These are phyloP conservation scores for Didymella glomerata DNA, from an alignment of 2,329 filamentous ascomycete species.

Conservation along the genomic window DNA sequence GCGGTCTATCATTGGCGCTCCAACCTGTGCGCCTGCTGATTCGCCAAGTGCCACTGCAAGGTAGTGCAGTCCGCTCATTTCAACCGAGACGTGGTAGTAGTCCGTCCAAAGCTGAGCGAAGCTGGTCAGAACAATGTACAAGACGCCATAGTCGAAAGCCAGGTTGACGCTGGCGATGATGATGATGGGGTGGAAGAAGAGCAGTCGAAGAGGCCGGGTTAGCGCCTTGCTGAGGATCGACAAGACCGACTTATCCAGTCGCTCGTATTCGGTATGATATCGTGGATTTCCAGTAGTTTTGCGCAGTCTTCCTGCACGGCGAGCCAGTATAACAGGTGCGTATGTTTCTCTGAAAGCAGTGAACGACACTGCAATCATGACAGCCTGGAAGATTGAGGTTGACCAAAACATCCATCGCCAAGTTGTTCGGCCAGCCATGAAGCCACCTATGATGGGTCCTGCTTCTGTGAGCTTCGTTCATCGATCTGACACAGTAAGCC, in stretches of 20 bases:
- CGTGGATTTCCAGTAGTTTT: constrained; percentile 74
- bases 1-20: constrained; percentile 20
- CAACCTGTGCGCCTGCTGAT: constrained; percentile 17
- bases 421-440: constrained; percentile 36
- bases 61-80: constrained; percentile 38
- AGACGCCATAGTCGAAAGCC: constrained; percentile 47
- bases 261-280: constrained; percentile 51
- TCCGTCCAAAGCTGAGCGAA: constrained; percentile 39
- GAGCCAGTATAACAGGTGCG: constrained; percentile 53
- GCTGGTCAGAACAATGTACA: constrained; percentile 45
- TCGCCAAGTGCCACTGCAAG: constrained; percentile 64
- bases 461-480: neutral
- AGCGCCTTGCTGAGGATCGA: constrained; percentile 57
- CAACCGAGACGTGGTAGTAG: constrained; percentile 31
- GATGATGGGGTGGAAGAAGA: constrained; percentile 63
- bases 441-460: constrained; percentile 41
- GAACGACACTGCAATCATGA: constrained; percentile 44
- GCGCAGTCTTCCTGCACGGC: constrained; percentile 37
- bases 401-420: constrained; percentile 46
- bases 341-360: constrained; percentile 56
- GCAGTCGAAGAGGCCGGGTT: constrained; percentile 62
- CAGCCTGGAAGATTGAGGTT: constrained; percentile 37
- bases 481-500: too few relatives aligned
- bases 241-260: constrained; percentile 24
- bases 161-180: constrained; percentile 52